phyloP scores from a whole-genome alignment of 225 moss, liverwort and hornwort species.

The Pleurozium schreberi region DNA sequence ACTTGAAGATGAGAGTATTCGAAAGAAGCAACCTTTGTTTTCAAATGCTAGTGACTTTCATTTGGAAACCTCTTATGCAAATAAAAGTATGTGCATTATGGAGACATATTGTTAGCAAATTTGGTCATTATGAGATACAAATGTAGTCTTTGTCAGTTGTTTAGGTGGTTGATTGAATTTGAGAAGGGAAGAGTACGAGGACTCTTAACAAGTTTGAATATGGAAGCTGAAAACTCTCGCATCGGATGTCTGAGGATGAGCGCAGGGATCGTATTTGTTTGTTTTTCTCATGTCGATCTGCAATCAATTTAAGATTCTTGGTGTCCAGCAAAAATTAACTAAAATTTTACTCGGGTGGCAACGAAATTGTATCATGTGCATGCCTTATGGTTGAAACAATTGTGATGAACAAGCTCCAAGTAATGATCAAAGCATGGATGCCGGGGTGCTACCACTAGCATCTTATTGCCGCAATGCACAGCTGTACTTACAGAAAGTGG shows the following conservation, averaged over 20 bases:
- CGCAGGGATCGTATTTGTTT: slow-evolving; percentile 1
- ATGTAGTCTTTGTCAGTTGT: neutral
- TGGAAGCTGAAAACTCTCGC: slow-evolving; percentile 14
- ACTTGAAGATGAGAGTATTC: neutral
- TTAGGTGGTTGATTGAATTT: neutral
- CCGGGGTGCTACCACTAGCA: neutral
- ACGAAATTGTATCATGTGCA: neutral
- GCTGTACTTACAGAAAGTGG: neutral
- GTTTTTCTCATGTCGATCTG: neutral
- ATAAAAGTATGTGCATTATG: neutral
- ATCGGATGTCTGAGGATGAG: neutral
- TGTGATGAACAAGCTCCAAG: neutral
- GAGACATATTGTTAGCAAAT: neutral
- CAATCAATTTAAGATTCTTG: neutral
- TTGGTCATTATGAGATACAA: neutral
- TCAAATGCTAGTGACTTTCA: neutral
- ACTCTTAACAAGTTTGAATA: neutral
- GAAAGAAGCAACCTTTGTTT: neutral
- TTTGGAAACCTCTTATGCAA: neutral
- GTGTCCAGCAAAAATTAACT: neutral
- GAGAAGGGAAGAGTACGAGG: neutral
- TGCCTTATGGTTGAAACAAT: neutral
- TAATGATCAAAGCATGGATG: neutral
- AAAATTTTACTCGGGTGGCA: neutral
- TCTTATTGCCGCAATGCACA: neutral